Base-by-base conservation (phyloP, 1,284 basidiomycete genomes). In the Lignosus rhinocerotis region DNA sequence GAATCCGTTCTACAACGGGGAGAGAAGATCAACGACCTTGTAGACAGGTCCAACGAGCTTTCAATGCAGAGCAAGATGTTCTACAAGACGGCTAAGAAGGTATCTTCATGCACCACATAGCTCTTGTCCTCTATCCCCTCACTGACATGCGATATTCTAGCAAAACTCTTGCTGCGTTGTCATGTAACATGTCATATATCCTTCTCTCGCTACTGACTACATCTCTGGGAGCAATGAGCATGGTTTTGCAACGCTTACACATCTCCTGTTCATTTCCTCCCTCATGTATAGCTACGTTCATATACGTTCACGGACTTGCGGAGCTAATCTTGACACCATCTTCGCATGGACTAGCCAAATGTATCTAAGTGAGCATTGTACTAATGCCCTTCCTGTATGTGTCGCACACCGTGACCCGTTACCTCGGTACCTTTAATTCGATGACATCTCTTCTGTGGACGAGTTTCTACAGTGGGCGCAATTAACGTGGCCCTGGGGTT, bases 11-110 rank as follows among this genome's bases (percentile, higher is more conserved):
- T 99, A 38, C 89, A 97, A 74, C 86, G 97, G 34, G 97, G 97
- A 42, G 96, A 99, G 83, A 97, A 96, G 76, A 83, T 99, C 48
- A 96, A 99, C 75, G 95, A 96, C 74, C 81, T 99, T 19, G 96
- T 99, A 3, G 96, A 98, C 68, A 85, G 96, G 52, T 98, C 95
- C 46, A 93, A 94, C 63, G 91, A 92, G 6, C 79, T 99, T 42
- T 96, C 93, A 31, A 80, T 87, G 31, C 93, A 96, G 77, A 93
- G 87, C 78, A 98, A 98, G 84, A 90, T 92, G 82, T 90, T 91
- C 70, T 91, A 90, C 80, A 90, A 89, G 83, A 88, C 86, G 1
- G 88, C 87, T 16, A 88, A 89, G 80, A 88, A 88, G 81, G 84
- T 84, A 53, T 62, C 77, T 19, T 12, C 32, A 12, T 49, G 19